Evolutionary conservation across 306 rosid genomes (phyloP), one percentile per base, ranked within the genome.

Genomic region (Gleditsia sinensis): DNA sequence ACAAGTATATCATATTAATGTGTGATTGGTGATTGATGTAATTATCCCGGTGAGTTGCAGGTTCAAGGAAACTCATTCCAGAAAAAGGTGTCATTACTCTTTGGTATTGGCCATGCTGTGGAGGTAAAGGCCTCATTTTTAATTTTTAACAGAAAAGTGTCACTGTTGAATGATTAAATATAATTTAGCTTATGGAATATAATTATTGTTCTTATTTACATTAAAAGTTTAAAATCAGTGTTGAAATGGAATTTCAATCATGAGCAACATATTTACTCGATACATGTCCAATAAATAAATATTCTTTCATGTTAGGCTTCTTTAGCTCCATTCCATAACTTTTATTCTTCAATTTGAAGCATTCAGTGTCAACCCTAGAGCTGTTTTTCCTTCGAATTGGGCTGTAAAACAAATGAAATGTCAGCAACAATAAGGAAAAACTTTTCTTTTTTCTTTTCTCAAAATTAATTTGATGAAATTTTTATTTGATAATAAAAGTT

Each of bases 31-130:
- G 23, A 59, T 33, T 67, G 49, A 21, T 70, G 36, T 24, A 39
- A 33, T 71, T 81, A 51, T 68, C 59, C 58, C 39, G 53, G 28
- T 74, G 80, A 71, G 77, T 50, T 83, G 81, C 90, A 95, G 99
- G 86, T 85, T 85, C 97, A 88, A 57, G 99, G 99, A 76, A 95
- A 95, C 86, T 95, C 99, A 6, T 95, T 95, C 88, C 96, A 83
- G 81, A 95, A 95, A 88, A 95, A 95, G 88, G 80, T 87, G 68
- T 58, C 96, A 9, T 63, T 86, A 53, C 77, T 95, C 78, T 92
- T 95, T 71, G 99, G 97, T 53, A 69, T 88, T 86, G 96, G 97
- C 75, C 96, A 86, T 80, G 78, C 86, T 53, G 86, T 85, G 46
- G 99, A 92, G 94, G 99, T 95, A 88, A 60, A 56, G 24, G 10